Percentiles rank a stretch among this genome's conserved stretches.
These are phyloP conservation scores for Tuber borchii DNA, from an alignment of 495 filamentous ascomycete species.

Conservation along the genomic window DNA sequence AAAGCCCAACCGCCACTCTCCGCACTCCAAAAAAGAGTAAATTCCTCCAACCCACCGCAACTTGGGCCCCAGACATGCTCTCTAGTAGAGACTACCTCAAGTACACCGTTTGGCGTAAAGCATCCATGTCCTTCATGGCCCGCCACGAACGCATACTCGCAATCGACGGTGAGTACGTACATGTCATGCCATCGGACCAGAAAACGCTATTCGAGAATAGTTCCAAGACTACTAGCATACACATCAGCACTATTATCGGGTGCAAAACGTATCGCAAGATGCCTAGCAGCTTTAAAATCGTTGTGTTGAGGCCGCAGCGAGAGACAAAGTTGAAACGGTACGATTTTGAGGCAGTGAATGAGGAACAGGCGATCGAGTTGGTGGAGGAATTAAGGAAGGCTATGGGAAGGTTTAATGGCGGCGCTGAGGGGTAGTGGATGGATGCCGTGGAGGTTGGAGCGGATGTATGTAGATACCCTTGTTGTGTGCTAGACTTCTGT, in stretches of 20 bases:
- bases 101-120: constrained; percentile 86
- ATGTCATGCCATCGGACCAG: constrained; percentile 71
- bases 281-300: constrained; percentile 74
- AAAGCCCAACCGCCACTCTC: neutral
- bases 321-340: constrained; percentile 75
- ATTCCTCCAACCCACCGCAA: constrained; percentile 66
- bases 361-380: constrained; percentile 77
- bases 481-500: neutral
- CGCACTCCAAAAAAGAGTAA: constrained; percentile 56
- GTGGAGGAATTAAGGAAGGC: constrained; percentile 79
- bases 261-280: constrained; percentile 88
- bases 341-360: constrained; percentile 83
- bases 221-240: constrained; percentile 81
- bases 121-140: constrained; percentile 85
- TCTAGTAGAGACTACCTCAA: constrained; percentile 53
- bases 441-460: neutral
- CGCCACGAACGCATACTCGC: constrained; percentile 75
- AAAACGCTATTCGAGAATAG: constrained; percentile 53
- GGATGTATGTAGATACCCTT: constrained; percentile 7
- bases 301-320: constrained; percentile 43
- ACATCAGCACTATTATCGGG: constrained; percentile 85
- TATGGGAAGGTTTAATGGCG: constrained; percentile 42
- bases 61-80: constrained; percentile 65
- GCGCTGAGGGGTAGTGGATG: constrained; percentile 10
- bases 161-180: constrained; percentile 92